Evolutionary conservation across 108 stramenopile species (phyloP).

Genomic region (Thalassiosira profunda): DNA sequence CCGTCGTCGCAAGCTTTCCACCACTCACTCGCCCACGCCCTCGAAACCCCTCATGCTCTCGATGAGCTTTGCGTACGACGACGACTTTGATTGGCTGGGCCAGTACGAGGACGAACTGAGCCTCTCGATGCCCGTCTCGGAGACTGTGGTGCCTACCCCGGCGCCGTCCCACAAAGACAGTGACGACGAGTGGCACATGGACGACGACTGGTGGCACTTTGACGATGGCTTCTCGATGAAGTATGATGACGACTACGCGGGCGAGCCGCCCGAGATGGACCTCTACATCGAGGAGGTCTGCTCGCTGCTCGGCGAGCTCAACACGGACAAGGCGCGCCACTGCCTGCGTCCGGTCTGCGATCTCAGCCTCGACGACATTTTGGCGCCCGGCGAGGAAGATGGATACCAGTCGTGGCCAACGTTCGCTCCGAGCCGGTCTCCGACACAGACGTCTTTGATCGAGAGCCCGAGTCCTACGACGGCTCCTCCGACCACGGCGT

Average conservation of each 20-base stretch:
- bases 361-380: slow-evolving; percentile 16
- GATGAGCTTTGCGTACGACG: slow-evolving; percentile 19
- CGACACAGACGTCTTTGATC: background rate
- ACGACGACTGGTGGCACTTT: background rate
- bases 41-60: no score
- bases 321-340: background rate
- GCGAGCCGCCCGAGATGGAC: background rate
- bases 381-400: slow-evolving; percentile 1
- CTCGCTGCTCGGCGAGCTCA: slow-evolving; percentile 12
- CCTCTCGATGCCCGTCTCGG: no score
- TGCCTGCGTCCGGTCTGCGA: slow-evolving; percentile 34
- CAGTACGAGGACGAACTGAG: slow-evolving; percentile 11
- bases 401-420: background rate
- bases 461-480: background rate
- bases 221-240: slow-evolving; percentile 15
- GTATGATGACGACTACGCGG: slow-evolving; percentile 3
- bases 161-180: no score
- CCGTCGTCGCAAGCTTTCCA: slow-evolving; percentile 6
- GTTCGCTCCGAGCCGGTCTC: background rate
- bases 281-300: slow-evolving; percentile 28
- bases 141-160: no score
- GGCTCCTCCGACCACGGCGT: background rate
- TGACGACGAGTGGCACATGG: no score
- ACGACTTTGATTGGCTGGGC: slow-evolving; percentile 1
- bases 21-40: no score